Evolutionary conservation across 1,284 basidiomycete genomes (phyloP), one percentile per base, ranked within the genome.

Genomic region (Trichosporon sp.): DNA sequence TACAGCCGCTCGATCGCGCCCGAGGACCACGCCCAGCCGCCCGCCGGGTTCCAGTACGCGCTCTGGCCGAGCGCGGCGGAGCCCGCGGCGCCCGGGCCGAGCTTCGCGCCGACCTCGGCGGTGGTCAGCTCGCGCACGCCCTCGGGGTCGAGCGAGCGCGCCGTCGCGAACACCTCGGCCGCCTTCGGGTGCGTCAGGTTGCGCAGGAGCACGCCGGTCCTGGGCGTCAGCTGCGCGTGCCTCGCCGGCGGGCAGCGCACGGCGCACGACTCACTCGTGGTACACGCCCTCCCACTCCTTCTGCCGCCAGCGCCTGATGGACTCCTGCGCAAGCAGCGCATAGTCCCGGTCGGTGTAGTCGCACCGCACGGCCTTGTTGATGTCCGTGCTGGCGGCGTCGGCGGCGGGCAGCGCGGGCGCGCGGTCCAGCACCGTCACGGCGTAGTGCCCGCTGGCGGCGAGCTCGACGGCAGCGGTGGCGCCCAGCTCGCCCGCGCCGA

Each of bases 401-500:
- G 87, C 85, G 0, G 92, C 91, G 7, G 92, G 92, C 1, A 93
- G 79, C 1, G 80, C 79, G 1, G 78, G 72, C 1, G 91, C 87
- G 67, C 89, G 86, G 77, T 94, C 92, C 60, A 95, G 84, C 3
- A 95, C 80, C 1, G 89, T 91, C 67, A 95, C 85, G 12, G 29
- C 53, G 44, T 73, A 86, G 79, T 89, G 91, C 12, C 91, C 90
- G 67, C 88, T 85, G 63, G 84, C 79, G 38, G 92, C 84, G n/a
- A 94, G 87, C 75, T 92, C 88, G 70, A 89, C 88, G 1, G 92
- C 91, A 0, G 92, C 91, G 2, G 92, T 92, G n/a, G 92, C 84
- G 2, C 93, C 93, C 77, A 94, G 93, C 71, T 89, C 89, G 12
- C 93, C 93, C 38, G 91, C 90, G n/a, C 93, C 93, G 60, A 94